phyloP scores from a whole-genome alignment of 2,329 filamentous ascomycete species.

The Lecanoromycetidae sp. region DNA sequence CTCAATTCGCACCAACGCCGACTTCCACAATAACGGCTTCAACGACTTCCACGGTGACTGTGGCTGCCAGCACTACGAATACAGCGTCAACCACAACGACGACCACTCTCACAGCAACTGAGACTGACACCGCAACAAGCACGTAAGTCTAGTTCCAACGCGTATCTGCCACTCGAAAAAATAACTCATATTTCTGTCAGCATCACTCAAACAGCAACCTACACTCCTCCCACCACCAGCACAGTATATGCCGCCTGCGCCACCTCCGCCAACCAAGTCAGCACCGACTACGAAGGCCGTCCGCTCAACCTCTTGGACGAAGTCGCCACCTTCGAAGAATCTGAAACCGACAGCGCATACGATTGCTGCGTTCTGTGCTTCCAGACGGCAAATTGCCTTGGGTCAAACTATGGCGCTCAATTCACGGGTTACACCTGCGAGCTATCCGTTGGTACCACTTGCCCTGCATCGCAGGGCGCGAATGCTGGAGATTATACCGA shows the following conservation, averaged over 20 bases:
- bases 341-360: neutral
- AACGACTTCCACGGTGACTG: no score
- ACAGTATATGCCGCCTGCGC: neutral
- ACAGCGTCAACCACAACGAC: slow-evolving; percentile 1
- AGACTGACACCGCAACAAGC: neutral
- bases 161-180: neutral
- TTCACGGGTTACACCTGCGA: neutral
- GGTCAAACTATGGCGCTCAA: neutral
- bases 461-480: neutral
- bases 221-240: neutral
- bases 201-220: neutral
- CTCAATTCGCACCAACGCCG: no score
- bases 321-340: neutral
- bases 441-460: neutral
- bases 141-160: neutral
- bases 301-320: neutral
- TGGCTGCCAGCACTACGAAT: neutral
- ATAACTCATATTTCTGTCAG: neutral
- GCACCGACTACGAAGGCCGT: neutral
- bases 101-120: neutral
- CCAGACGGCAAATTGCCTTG: neutral
- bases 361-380: slow-evolving; percentile 2
- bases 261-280: neutral
- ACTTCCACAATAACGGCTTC: no score
- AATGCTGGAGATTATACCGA: neutral